Percentiles rank a stretch among this genome's conserved stretches.
Conservation (phyloP, 2,329 filamentous ascomycete genomes). For the Geoglossum cookeanum region DNA sequence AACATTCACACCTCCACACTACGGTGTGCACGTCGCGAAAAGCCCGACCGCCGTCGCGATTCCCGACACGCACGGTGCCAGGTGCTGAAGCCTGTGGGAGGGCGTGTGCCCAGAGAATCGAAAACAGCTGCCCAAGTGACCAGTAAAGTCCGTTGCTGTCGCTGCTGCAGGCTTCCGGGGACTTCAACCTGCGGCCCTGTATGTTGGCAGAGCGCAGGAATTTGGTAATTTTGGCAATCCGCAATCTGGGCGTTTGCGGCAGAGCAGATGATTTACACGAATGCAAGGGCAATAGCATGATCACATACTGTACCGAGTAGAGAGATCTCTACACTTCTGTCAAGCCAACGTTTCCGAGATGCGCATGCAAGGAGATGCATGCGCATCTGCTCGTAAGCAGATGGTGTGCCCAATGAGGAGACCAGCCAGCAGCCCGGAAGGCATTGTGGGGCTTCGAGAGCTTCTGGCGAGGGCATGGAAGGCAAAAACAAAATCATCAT, state of each 20-base stretch:
- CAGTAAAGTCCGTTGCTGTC: background rate
- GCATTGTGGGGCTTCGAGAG: constrained; percentile 1
- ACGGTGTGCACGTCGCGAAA: background rate
- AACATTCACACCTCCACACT: background rate
- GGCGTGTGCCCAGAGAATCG: background rate
- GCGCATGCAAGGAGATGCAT: background rate
- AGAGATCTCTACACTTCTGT: background rate
- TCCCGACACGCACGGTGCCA: no score
- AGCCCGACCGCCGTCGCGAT: no score
- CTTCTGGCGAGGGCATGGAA: constrained; percentile 1
- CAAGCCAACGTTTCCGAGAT: constrained; percentile 1
- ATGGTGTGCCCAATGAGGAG: background rate
- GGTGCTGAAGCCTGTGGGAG: no score
- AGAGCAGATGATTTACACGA: constrained; percentile 1
- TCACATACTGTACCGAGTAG: constrained; percentile 1
- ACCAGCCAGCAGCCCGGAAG: background rate
- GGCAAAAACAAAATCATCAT: constrained; percentile 1
- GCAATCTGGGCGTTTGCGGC: background rate
- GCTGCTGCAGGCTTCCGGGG: background rate
- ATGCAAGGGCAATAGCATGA: background rate
- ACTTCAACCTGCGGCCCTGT: background rate
- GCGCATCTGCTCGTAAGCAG: background rate
- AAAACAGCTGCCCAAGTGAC: background rate
- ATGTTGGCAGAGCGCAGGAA: background rate
- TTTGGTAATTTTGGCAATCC: background rate